Conservation (phyloP, 306 rosid genomes). For the Dryas octopetala region DNA sequence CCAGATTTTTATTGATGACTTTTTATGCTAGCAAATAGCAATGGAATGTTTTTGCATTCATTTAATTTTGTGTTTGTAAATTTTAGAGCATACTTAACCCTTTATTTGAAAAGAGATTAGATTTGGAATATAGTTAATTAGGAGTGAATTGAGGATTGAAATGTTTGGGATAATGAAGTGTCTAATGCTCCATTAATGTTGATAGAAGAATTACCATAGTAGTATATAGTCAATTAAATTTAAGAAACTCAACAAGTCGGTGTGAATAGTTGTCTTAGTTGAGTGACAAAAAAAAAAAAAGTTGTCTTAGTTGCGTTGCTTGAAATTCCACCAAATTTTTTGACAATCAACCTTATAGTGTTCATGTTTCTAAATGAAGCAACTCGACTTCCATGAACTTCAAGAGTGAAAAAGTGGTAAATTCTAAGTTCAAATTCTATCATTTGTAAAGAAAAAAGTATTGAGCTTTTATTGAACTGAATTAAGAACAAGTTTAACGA, state of each 20-base stretch:
- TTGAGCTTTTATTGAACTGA: neutral
- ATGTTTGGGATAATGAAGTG: neutral
- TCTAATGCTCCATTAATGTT: neutral
- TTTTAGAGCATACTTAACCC: neutral
- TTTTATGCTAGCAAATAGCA: neutral
- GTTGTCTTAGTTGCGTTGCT: too few relatives aligned
- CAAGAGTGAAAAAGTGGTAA: too few relatives aligned
- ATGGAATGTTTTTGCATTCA: neutral
- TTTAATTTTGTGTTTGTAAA: neutral
- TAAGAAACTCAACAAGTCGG: too few relatives aligned
- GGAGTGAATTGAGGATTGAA: neutral
- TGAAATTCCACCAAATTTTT: too few relatives aligned
- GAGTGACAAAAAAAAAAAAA: too few relatives aligned
- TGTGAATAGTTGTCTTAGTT: too few relatives aligned
- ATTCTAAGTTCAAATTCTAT: too few relatives aligned
- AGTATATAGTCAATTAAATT: neutral
- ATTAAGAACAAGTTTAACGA: neutral
- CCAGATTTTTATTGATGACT: neutral
- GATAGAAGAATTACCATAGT: neutral
- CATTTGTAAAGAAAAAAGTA: neutral
- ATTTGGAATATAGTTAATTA: too few relatives aligned
- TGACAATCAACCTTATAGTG: too few relatives aligned
- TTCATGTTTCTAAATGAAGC: too few relatives aligned
- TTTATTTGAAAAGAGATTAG: neutral
- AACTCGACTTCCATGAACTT: too few relatives aligned